Percentiles rank a stretch among this genome's conserved stretches.
These are phyloP conservation scores for Leptomonas pyrrhocoris DNA, from an alignment of 208 protist genomes.

Conservation along the genomic window DNA sequence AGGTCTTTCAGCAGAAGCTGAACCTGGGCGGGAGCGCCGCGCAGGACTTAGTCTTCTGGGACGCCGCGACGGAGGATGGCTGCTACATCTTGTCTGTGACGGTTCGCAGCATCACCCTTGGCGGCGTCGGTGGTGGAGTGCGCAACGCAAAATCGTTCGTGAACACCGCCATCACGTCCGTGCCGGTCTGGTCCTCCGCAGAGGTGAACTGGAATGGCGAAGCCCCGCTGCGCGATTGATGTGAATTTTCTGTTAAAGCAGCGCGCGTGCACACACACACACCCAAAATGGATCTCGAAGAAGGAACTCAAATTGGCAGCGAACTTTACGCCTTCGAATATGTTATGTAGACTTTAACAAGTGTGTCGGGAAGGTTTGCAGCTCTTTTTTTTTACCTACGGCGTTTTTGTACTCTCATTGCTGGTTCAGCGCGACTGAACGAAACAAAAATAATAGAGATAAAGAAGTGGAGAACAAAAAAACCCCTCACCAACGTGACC, in stretches of 20 bases:
- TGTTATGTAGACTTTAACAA: no score
- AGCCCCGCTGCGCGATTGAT: conserved; percentile 38
- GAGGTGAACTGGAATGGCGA: conserved; percentile 73
- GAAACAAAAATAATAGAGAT: no score
- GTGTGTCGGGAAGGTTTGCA: no score
- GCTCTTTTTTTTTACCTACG: no score
- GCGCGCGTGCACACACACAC: no score
- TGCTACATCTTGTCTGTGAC: conserved; percentile 53
- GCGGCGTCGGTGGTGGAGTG: conserved; percentile 8
- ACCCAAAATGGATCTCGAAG: no score
- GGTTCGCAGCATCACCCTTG: conserved; percentile 22
- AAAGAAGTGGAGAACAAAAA: no score
- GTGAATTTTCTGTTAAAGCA: conserved; percentile 23
- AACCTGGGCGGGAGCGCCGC: conserved; percentile 44
- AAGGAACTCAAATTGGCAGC: no score
- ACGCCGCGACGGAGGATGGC: conserved; percentile 59
- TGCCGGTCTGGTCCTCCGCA: conserved; percentile 59
- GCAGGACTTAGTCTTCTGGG: conserved; percentile 75
- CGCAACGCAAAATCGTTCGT: conserved; percentile 52
- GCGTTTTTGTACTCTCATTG: no score
- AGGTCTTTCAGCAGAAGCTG: conserved; percentile 57
- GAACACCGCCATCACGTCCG: conserved; percentile 46
- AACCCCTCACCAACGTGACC: no score
- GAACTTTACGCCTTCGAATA: no score
- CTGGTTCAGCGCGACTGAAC: no score